Evolutionary conservation across 139 green algal species (phyloP).

Genomic region (Micractinium sp.): DNA sequence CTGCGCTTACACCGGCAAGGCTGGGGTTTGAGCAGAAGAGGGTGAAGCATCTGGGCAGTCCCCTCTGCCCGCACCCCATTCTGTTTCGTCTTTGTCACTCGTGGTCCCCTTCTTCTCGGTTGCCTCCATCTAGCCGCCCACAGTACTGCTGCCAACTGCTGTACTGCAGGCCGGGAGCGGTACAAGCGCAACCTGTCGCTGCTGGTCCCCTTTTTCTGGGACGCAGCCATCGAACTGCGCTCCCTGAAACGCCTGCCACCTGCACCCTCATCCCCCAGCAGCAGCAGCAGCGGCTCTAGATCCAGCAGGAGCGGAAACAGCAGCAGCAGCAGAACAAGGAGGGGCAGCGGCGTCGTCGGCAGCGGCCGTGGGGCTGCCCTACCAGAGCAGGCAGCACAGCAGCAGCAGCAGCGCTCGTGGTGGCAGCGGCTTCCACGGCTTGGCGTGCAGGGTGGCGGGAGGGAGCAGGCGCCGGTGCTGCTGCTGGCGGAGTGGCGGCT

Average conservation of each 20-base stretch:
- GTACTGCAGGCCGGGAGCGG: slow-evolving; percentile 49
- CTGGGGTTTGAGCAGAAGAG: too few species aligned
- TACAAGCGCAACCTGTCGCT: slow-evolving; percentile 71
- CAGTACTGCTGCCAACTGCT: neutral
- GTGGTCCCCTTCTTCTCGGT: too few species aligned
- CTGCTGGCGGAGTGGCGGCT: slow-evolving; percentile 58
- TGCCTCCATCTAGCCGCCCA: neutral
- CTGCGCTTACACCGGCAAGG: too few species aligned
- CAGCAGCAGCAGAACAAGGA: neutral
- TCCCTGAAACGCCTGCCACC: slow-evolving; percentile 31
- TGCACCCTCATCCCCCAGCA: neutral
- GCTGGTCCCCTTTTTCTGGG: slow-evolving; percentile 63
- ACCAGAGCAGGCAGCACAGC: neutral
- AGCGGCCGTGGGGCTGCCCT: neutral
- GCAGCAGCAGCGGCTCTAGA: neutral
- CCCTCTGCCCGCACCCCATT: too few species aligned
- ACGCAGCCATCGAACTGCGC: slow-evolving; percentile 46
- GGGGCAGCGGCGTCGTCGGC: neutral
- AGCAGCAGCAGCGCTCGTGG: neutral
- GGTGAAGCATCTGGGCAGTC: too few species aligned
- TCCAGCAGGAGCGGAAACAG: neutral
- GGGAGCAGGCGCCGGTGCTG: neutral
- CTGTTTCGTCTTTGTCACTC: too few species aligned
- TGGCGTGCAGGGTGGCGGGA: neutral
- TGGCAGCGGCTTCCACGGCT: neutral